Evolutionary conservation across 2,329 filamentous ascomycete species (phyloP), one percentile per base, ranked within the genome.

Genomic region (Colletotrichum endophyticum): DNA sequence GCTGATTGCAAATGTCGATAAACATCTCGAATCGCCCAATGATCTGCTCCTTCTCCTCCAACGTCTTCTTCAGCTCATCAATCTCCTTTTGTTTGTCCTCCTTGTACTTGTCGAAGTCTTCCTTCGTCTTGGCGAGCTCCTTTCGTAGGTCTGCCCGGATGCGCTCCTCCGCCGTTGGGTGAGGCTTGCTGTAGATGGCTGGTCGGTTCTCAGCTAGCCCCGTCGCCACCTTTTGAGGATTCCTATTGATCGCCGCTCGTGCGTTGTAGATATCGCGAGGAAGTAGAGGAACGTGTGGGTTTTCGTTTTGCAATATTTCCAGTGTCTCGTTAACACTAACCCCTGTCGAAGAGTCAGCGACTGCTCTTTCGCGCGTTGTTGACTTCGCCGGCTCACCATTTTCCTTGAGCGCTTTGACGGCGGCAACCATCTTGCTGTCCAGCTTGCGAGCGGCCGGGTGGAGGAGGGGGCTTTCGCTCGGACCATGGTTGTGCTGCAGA

Each of bases 191-290:
- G 80, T 93, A 93, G 75, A 93, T 93, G 34, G 91, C 90, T 25
- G 92, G 90, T 49, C 91, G 87, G 77, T 92, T 88, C 79, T 93
- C 92, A 8, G 91, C 91, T 67, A 92, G 85, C 3, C 88, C 91
- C 2, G 88, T 87, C 16, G 90, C 90, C 12, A 93, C 90, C 80
- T 93, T 93, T 71, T 89, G 86, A 1, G 92, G 92, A 72, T 94
- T 93, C 16, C 92, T 89, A 77, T 92, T 93, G 80, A 94, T 93
- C 30, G 92, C 92, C 1, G 92, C 92, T 49, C 92, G 89, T 8
- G 92, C 92, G 78, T 94, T 94, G 82, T 94, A 94, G 57, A 94
- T 93, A 78, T 94, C 92, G 36, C 92, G 87, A 4, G 92, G 91
- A 4, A 93, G 87, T 56, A 93, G 86, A 44, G 91, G 91, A 36